phyloP scores from a whole-genome alignment of 2,329 filamentous ascomycete species.

The Colletotrichum eremochloae region DNA sequence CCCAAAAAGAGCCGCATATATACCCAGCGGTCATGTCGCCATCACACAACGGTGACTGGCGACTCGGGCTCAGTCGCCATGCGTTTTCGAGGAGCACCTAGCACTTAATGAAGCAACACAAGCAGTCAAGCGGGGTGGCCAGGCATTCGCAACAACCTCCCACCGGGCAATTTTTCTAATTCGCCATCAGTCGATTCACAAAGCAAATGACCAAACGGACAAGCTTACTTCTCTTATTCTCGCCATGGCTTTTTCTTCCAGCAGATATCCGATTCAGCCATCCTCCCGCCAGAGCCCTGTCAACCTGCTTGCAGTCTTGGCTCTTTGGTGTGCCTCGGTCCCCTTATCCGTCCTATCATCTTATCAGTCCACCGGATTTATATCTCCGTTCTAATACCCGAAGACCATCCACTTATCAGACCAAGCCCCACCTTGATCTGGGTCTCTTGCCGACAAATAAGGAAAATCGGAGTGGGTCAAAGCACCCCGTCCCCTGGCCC shows the following conservation, averaged over 20 bases:
- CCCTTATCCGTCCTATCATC: conserved; percentile 37
- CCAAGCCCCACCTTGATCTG: conserved; percentile 12
- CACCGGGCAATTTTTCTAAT: background rate
- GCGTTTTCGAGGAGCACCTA: background rate
- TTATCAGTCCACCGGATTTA: conserved; percentile 27
- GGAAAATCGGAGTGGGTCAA: background rate
- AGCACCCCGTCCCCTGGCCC: background rate
- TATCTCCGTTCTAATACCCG: conserved; percentile 41
- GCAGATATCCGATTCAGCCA: conserved; percentile 1
- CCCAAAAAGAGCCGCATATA: conserved; percentile 2
- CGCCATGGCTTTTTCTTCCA: background rate
- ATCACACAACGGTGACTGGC: background rate
- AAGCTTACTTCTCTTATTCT: background rate
- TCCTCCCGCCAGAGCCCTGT: conserved; percentile 10
- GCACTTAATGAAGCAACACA: background rate
- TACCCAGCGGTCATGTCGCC: background rate
- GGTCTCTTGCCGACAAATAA: conserved; percentile 5
- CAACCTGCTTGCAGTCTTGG: conserved; percentile 22
- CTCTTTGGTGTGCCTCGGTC: conserved; percentile 19
- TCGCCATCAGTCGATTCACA: background rate
- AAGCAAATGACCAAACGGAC: background rate
- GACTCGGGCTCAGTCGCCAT: background rate
- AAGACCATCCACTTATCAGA: conserved; percentile 28
- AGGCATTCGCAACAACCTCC: background rate
- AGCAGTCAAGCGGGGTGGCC: background rate